phyloP scores from a whole-genome alignment of 2,329 filamentous ascomycete genomes.

The Pseudopyricularia cyperi region DNA sequence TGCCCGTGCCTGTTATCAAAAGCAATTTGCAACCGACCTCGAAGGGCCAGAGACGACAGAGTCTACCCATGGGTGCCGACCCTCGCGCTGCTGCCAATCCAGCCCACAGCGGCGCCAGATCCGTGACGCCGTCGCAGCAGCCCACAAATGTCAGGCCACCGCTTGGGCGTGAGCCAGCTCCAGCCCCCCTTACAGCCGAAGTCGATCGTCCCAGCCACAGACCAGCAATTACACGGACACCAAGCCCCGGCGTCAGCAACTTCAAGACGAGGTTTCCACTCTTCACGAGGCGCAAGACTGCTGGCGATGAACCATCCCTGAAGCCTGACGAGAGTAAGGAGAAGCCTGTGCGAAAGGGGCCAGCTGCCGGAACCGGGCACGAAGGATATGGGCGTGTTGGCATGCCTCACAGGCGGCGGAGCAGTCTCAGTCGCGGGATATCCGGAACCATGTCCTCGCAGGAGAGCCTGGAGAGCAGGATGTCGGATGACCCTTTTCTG shows the following conservation, averaged over 20 bases:
- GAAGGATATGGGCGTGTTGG: constrained; percentile 68
- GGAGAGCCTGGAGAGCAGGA: constrained; percentile 32
- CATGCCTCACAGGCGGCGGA: constrained; percentile 33
- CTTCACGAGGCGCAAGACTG: constrained; percentile 59
- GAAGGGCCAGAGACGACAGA: constrained; percentile 34
- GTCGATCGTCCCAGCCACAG: constrained; percentile 1
- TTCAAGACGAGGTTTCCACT: constrained; percentile 60
- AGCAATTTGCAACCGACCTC: constrained; percentile 44
- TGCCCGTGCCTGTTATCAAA: constrained; percentile 43
- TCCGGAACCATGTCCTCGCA: constrained; percentile 32
- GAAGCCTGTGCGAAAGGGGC: constrained; percentile 55
- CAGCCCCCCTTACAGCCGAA: constrained; percentile 11
- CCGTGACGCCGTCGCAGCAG: constrained; percentile 19
- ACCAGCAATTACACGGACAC: constrained; percentile 25
- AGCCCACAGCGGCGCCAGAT: constrained; percentile 11
- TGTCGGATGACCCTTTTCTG: constrained; percentile 41
- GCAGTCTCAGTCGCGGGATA: constrained; percentile 47
- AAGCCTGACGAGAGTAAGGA: constrained; percentile 38
- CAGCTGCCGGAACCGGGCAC: constrained; percentile 84
- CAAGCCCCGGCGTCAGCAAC: constrained; percentile 42
- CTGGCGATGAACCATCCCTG: constrained; percentile 14
- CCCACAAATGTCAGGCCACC: constrained; percentile 14
- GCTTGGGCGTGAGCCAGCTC: constrained; percentile 20
- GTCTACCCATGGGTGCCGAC: constrained; percentile 7
- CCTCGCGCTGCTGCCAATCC: constrained; percentile 7